These are phyloP conservation scores for Diplodia seriata DNA, from an alignment of 2,329 filamentous ascomycete genomes.

Conservation along the genomic window DNA sequence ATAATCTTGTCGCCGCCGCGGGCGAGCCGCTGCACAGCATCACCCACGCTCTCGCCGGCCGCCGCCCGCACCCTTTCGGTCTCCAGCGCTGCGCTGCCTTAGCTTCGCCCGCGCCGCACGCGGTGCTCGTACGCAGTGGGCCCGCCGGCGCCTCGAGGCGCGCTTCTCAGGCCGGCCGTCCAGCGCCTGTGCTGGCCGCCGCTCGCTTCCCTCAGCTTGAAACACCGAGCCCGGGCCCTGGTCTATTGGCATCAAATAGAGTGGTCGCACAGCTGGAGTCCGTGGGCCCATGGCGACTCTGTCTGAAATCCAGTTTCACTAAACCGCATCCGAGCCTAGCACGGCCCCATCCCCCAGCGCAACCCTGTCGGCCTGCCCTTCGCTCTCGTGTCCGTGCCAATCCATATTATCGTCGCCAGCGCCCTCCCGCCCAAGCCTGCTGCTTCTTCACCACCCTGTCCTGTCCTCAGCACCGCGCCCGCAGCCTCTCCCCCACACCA, in stretches of 20 bases:
- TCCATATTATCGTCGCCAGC: slow-evolving; percentile 31
- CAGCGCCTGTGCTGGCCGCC: slow-evolving; percentile 21
- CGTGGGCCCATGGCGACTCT: slow-evolving; percentile 30
- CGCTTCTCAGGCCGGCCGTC: slow-evolving; percentile 21
- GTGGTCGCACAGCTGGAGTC: slow-evolving; percentile 31
- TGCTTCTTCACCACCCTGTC: slow-evolving; percentile 30
- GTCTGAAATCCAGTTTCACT: slow-evolving; percentile 29
- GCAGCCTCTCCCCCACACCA: slow-evolving; percentile 33
- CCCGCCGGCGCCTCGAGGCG: slow-evolving; percentile 12
- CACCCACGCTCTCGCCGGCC: neutral
- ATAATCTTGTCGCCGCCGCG: slow-evolving; percentile 15
- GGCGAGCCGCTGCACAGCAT: slow-evolving; percentile 25
- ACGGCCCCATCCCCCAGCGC: slow-evolving; percentile 18
- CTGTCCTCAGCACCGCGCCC: slow-evolving; percentile 26
- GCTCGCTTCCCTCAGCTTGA: slow-evolving; percentile 31
- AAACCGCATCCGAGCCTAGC: slow-evolving; percentile 25
- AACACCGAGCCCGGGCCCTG: slow-evolving; percentile 29
- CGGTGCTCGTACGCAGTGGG: slow-evolving; percentile 28
- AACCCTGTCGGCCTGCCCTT: slow-evolving; percentile 24
- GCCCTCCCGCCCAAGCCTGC: slow-evolving; percentile 25
- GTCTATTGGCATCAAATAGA: slow-evolving; percentile 30
- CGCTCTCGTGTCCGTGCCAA: slow-evolving; percentile 30
- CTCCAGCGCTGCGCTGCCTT: neutral
- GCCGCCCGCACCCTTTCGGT: slow-evolving; percentile 16
- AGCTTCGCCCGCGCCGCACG: slow-evolving; percentile 21